Base-by-base conservation (phyloP, 345 rosid species). In the Garcia nutans region DNA sequence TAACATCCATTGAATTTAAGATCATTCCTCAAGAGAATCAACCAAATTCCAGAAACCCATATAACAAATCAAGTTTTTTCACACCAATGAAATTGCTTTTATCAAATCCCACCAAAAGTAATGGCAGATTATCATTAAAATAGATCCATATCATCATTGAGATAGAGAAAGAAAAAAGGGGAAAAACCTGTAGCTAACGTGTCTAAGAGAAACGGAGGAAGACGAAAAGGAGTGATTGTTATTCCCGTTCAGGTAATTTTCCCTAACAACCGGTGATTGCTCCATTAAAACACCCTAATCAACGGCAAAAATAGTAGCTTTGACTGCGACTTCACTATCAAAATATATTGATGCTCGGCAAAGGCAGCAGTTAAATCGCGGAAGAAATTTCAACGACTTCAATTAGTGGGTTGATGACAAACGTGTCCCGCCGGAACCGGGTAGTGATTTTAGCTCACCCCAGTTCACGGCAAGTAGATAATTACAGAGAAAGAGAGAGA, bases 151-250 rank as follows among this genome's bases (percentile, higher is more conserved):
- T 58, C 10, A 42, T 58, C 31, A 70, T 6, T 4, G 45, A 52
- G 41, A 57, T 3, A 73, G 24, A 68, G 55, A 70, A 5, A 37
- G 6, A 37, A 37, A 12, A 76, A 20, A 31, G 31, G 26, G 17
- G 19, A 42, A 20, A 19, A 37, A 87, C 90, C 90, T 85, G 88
- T 87, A 87, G 72, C 74, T 80, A 56, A 87, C 88, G 72, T 87
- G 84, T 73, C 87, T 75, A 37, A 70, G 84, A 67, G 90, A 87
- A 75, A 54, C 74, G 68, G 84, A 78, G 26, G 80, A 72, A 68
- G 80, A 76, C 45, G 83, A 80, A 67, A 76, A 76, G 11, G 84
- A 85, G 64, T 77, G 76, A 47, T 54, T 28, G 33, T 71, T 80
- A 79, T 77, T 82, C 42, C 82, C 86, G 64, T 76, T 71, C 31